Percentiles rank a stretch among this genome's conserved stretches.
phyloP scores from a whole-genome alignment of 2,329 filamentous ascomycete genomes.

The Fusarium longipes region DNA sequence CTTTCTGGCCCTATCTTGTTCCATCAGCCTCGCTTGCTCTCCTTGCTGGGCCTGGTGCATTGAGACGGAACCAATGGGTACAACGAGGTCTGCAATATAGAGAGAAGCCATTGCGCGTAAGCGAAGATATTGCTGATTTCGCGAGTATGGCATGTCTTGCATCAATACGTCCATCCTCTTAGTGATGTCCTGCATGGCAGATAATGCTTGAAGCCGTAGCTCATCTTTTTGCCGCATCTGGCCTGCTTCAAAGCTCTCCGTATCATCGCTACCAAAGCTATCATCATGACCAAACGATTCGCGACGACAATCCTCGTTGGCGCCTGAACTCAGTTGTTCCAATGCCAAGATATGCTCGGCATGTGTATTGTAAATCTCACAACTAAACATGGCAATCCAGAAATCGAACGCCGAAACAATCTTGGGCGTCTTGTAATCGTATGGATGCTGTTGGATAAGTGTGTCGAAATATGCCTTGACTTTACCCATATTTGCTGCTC shows the following conservation, averaged over 20 bases:
- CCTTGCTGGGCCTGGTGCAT: constrained; percentile 47
- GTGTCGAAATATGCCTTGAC: constrained; percentile 76
- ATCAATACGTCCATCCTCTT: constrained; percentile 77
- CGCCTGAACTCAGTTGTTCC: constrained; percentile 50
- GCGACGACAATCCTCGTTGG: constrained; percentile 39
- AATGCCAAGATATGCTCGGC: constrained; percentile 65
- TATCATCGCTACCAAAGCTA: constrained; percentile 37
- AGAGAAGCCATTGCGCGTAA: constrained; percentile 79
- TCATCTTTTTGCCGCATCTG: constrained; percentile 50
- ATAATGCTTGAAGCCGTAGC: constrained; percentile 64
- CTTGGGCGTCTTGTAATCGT: constrained; percentile 69
- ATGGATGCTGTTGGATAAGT: constrained; percentile 81
- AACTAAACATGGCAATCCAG: constrained; percentile 81
- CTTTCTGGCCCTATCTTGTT: constrained; percentile 47
- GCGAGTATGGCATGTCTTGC: constrained; percentile 75
- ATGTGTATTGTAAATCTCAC: constrained; percentile 82
- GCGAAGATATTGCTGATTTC: constrained; percentile 73
- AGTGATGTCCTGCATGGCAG: constrained; percentile 71
- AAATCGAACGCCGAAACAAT: constrained; percentile 77
- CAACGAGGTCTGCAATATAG: constrained; percentile 77
- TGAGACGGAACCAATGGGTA: constrained; percentile 55
- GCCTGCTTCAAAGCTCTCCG: constrained; percentile 30
- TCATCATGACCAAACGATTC: constrained; percentile 35
- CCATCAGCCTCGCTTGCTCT: constrained; percentile 41
- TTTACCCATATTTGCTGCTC: constrained; percentile 57